Conservation (phyloP, 164 flowering plant species). For the Vitis amurensis region DNA sequence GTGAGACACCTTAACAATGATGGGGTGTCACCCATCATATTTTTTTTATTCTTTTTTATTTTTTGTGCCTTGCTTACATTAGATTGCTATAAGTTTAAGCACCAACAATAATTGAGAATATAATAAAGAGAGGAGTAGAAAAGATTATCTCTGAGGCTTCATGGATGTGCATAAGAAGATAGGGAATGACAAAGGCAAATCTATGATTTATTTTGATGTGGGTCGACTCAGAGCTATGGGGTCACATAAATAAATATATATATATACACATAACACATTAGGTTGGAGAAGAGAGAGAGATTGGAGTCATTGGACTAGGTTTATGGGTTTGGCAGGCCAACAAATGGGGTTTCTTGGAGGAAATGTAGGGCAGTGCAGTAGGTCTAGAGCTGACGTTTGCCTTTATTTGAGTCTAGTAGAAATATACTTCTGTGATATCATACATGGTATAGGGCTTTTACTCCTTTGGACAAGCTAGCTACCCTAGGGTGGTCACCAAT, state of each 20-base stretch:
- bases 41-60: not conserved
- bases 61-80: no score
- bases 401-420: constrained; percentile 3
- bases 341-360: constrained; percentile 2
- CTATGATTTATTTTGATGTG: no score
- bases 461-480: not conserved
- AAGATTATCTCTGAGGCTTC: constrained; percentile 12
- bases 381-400: constrained; percentile 6
- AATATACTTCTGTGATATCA: not conserved
- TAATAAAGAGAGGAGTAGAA: not conserved
- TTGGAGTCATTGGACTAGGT: not conserved
- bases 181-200: constrained; percentile 10
- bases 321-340: constrained; percentile 23
- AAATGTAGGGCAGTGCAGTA: not conserved
- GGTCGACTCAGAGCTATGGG: not conserved
- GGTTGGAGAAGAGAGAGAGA: not conserved
- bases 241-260: not conserved
- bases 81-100: no score
- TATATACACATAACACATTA: not conserved
- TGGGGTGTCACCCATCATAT: not conserved
- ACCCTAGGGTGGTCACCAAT: constrained; percentile 9
- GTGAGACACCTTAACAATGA: not conserved
- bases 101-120: not conserved
- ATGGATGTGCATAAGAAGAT: constrained; percentile 9
- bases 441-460: not conserved